These are phyloP conservation scores for Candida bentonensis DNA, from an alignment of 805 yeast genomes.

Conservation along the genomic window DNA sequence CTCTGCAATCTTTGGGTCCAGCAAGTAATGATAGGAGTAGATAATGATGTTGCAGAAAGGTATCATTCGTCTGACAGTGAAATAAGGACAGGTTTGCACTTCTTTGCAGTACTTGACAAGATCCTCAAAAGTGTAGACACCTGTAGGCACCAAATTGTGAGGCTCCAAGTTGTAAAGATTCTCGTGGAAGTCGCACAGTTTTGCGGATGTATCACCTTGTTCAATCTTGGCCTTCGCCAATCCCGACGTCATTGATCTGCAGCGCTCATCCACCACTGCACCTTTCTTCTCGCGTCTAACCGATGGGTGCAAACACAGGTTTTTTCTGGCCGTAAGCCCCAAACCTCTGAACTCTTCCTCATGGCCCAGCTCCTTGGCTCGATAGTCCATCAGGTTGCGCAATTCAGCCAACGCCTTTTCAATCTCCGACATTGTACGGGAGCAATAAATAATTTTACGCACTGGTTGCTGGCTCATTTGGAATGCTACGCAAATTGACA, in stretches of 20 bases:
- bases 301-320: constrained; percentile 79
- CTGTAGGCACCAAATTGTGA: constrained; percentile 76
- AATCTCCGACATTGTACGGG: constrained; percentile 99
- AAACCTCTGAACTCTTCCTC: constrained; percentile 86
- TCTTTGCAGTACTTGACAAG: constrained; percentile 63
- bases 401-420: constrained; percentile 93
- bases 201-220: constrained; percentile 42
- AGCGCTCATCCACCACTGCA: constrained; percentile 84
- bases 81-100: constrained; percentile 84
- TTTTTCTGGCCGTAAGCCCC: constrained; percentile 90
- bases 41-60: constrained; percentile 81
- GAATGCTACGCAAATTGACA: constrained; percentile 87
- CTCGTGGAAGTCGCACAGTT: constrained; percentile 81
- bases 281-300: constrained; percentile 86
- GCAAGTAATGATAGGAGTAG: constrained; percentile 88
- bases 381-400: constrained; percentile 72
- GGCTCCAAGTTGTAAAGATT: constrained; percentile 78
- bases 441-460: constrained; percentile 86
- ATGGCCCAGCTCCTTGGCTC: constrained; percentile 70
- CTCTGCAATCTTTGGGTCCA: constrained; percentile 95
- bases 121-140: constrained; percentile 88
- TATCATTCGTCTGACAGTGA: constrained; percentile 96
- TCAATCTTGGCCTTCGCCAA: constrained; percentile 56
- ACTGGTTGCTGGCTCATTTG: constrained; percentile 91
- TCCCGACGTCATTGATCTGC: constrained; percentile 91